Conservation (phyloP, 768 basidiomycete genomes). For the Lentinula aciculospora region DNA sequence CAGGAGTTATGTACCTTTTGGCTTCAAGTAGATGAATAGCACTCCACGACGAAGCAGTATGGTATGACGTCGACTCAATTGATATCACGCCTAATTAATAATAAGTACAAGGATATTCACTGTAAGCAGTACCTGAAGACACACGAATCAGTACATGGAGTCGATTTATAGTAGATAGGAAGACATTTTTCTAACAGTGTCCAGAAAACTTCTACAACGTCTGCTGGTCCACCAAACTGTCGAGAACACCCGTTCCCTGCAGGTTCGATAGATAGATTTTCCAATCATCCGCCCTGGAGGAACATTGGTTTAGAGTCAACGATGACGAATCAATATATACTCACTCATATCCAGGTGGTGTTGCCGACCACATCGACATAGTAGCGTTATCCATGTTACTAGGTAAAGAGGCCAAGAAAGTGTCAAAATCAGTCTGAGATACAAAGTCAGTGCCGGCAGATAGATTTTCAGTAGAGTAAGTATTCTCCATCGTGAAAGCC, state of each 20-base stretch:
- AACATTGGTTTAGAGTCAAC: background rate
- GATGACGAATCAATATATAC: constrained; percentile 16
- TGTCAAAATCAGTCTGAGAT: constrained; percentile 7
- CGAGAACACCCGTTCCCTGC: constrained; percentile 12
- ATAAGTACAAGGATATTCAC: too few species aligned
- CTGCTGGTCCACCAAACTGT: background rate
- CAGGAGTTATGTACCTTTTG: too few species aligned
- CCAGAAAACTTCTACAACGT: background rate
- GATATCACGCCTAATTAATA: background rate
- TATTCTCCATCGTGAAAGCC: background rate
- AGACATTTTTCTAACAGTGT: too few species aligned
- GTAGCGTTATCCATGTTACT: constrained; percentile 39
- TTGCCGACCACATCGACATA: constrained; percentile 58
- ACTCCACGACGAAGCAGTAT: background rate
- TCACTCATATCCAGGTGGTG: constrained; percentile 57
- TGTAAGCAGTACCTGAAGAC: too few species aligned
- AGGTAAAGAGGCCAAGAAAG: constrained; percentile 17
- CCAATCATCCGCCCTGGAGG: constrained; percentile 37
- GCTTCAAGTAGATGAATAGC: background rate
- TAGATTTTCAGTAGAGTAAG: background rate
- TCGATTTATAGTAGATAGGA: too few species aligned
- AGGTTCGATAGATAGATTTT: constrained; percentile 33
- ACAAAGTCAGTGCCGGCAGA: background rate
- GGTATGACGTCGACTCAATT: constrained; percentile 1
- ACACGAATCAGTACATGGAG: too few species aligned